Conservation (phyloP, 2,329 filamentous ascomycete genomes). For the Raffaelea ambrosiae region DNA sequence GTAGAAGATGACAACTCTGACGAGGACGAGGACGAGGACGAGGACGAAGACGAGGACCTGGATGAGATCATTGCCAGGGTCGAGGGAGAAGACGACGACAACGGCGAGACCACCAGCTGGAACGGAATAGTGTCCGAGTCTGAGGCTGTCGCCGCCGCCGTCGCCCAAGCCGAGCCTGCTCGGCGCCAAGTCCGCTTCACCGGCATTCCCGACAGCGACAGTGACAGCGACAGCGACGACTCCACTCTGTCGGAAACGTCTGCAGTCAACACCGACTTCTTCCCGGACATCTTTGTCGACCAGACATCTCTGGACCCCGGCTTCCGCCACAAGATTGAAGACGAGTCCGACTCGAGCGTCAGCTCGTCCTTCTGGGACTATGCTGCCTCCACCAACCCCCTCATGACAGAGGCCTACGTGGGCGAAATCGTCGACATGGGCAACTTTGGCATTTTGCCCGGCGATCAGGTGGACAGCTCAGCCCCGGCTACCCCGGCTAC, state of each 20-base stretch:
- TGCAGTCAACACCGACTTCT: conserved; percentile 55
- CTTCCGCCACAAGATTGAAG: conserved; percentile 67
- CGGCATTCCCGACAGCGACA: conserved; percentile 56
- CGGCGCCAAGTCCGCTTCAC: conserved; percentile 69
- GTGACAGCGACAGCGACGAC: conserved; percentile 52
- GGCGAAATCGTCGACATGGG: conserved; percentile 13
- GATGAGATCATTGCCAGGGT: conserved; percentile 25
- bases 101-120: conserved; percentile 27
- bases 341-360: conserved; percentile 47
- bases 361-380: conserved; percentile 58
- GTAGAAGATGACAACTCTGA: conserved; percentile 30
- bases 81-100: conserved; percentile 29
- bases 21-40: conserved; percentile 29
- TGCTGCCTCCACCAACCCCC: conserved; percentile 22
- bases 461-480: conserved; percentile 35
- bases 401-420: background rate
- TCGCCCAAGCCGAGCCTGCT: conserved; percentile 17
- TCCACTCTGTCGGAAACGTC: conserved; percentile 49
- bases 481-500: conserved; percentile 4
- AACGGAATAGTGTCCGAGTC: conserved; percentile 34
- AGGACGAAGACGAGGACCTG: conserved; percentile 27
- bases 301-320: conserved; percentile 64
- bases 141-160: conserved; percentile 17
- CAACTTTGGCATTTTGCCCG: conserved; percentile 15
- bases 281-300: conserved; percentile 70